phyloP scores from a whole-genome alignment of 345 rosid species.

The Eucalyptus pauciflora region DNA sequence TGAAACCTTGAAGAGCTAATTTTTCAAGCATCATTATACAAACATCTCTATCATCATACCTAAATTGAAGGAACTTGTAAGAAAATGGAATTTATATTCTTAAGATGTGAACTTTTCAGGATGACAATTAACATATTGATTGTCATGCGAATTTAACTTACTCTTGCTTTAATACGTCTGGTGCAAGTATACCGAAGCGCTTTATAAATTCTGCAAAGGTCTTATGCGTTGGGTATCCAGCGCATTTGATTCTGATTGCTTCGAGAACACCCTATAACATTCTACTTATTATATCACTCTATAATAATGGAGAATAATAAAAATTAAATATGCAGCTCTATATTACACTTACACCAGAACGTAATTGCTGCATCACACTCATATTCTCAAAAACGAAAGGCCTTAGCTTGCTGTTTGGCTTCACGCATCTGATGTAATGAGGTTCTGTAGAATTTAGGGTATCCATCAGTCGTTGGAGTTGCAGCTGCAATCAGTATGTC shows the following conservation, averaged over 20 bases:
- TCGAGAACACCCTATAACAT: slow-evolving; percentile 85
- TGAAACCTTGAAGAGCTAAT: neutral
- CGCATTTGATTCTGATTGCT: slow-evolving; percentile 85
- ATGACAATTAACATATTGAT: neutral
- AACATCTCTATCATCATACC: slow-evolving; percentile 62
- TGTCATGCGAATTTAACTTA: slow-evolving; percentile 6
- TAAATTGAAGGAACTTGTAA: slow-evolving; percentile 7
- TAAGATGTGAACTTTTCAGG: neutral
- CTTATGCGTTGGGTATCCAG: slow-evolving; percentile 71
- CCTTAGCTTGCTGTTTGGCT: slow-evolving; percentile 60
- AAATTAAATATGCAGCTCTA: neutral
- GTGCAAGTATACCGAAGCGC: slow-evolving; percentile 58
- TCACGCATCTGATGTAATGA: slow-evolving; percentile 88
- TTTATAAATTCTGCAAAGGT: slow-evolving; percentile 57
- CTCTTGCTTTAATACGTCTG: slow-evolving; percentile 43
- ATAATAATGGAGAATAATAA: neutral
- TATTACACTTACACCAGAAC: slow-evolving; percentile 63
- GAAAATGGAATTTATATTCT: neutral
- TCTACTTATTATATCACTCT: slow-evolving; percentile 2
- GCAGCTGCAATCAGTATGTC: slow-evolving; percentile 52
- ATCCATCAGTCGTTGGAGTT: slow-evolving; percentile 90
- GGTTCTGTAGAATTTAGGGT: slow-evolving; percentile 78
- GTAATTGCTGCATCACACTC: slow-evolving; percentile 72
- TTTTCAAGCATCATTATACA: slow-evolving; percentile 75
- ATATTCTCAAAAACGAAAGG: slow-evolving; percentile 54